Evolutionary conservation across 495 filamentous ascomycete species (phyloP), one percentile per base, ranked within the genome.

Genomic region (Penicillium pulvis): DNA sequence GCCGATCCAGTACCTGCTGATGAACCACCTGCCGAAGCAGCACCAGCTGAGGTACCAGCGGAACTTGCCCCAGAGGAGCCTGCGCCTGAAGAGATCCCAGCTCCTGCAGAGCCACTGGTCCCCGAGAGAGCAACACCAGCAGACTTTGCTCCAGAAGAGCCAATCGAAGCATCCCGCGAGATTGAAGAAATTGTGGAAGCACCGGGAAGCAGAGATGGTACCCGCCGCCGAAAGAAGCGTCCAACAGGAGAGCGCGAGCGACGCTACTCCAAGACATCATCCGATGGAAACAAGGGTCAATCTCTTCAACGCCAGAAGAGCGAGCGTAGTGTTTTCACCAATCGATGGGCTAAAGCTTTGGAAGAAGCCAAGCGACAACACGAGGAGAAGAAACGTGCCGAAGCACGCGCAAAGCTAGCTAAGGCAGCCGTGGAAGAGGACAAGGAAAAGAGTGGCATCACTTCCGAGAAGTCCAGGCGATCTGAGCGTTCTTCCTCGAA

Each of bases 341-440:
- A 73, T 50, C 70, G 74, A 30, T 80, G 74, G 75, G 63, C 71
- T 8, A 71, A 66, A 44, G 74, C 77, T 26, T 49, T 80, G 12
- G 74, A 74, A 24, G 71, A 77, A 53, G 72, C 77, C 8, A 69
- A 69, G 35, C 64, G 69, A 43, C 71, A 74, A 39, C 72, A 75
- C 50, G 75, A 77, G 45, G 69, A 69, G 28, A 79, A 76, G 59
- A 54, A 60, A 36, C 59, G 56, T 41, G 56, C 53, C 14, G 62
- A 73, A 31, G 60, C 59, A 16, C 57, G 61, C 17, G 42, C 24
- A 17, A 48, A 53, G 48, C 53, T 57, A 45, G 58, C 54, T 41
- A 58, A 70, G 44, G 59, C 61, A 42, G 55, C 63, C 19, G 43
- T 64, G 12, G 58, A 51, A 6, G 67, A 62, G 2, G 68, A 72